Base-by-base conservation (phyloP, 306 rosid species). In the Pueraria montana region DNA sequence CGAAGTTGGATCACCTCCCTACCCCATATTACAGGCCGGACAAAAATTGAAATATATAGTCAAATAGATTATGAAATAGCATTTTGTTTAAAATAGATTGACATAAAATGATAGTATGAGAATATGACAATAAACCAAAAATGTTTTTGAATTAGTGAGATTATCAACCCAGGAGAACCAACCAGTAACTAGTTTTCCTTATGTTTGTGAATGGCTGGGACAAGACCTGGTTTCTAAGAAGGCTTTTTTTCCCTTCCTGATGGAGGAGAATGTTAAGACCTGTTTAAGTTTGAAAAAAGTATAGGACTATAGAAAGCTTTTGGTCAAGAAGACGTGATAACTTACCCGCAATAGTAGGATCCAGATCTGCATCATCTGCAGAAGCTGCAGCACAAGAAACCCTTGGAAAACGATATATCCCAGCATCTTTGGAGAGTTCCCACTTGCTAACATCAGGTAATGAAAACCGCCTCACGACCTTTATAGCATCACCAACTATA, bases 321-420 rank as follows among this genome's bases (percentile, higher is more conserved):
- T 11, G 56, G 11, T 74, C 56, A 68, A 48, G 66, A 74, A 26
- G 48, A 78, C 71, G 38, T 4, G 65, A 82, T 67, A 71, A 84
- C 90, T 87, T 65, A 92, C 98, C 98, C 82, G 91, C 97, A 67
- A 94, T 82, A 81, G 49, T 72, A 64, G 98, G 98, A 80, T 94
- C 98, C 80, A 94, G 87, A 88, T 92, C 96, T 11, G 98, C 98
- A 83, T 91, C 97, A 84, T 94, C 98, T 62, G 98, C 98, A 67
- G 96, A 94, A 77, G 97, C 98, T 32, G 98, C 94, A 87, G 98
- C 98, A 86, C 94, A 88, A 81, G 98, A 94, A 83, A 94, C 97
- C 89, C 98, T 91, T 4, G 98, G 98, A 79, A 94, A 89, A 52
- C 34, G 87, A 84, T 90, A 86, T 18, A 94, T 86, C 17, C 97